A percentile compares a stretch with the other conserved stretches of the same genome.
Conservation (phyloP, 2,329 filamentous ascomycete species). For the Aureobasidium sp. region DNA sequence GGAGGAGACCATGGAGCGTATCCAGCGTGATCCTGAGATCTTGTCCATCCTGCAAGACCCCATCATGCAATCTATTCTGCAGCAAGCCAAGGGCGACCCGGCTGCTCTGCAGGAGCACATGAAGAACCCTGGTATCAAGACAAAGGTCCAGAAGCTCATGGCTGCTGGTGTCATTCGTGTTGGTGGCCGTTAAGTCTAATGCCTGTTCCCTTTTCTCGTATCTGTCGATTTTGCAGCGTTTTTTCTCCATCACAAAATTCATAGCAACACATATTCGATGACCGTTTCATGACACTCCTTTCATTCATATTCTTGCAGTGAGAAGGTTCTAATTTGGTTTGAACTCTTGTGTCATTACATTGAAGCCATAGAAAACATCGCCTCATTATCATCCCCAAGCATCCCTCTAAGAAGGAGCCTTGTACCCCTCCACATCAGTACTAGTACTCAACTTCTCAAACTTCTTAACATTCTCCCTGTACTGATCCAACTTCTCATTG, state of each 20-base stretch:
- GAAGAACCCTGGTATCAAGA: conserved; percentile 76
- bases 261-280: conserved; percentile 8
- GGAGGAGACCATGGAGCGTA: conserved; percentile 85
- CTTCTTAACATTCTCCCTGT: conserved; percentile 39
- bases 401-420: conserved; percentile 12
- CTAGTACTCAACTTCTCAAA: conserved; percentile 44
- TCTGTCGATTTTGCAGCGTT: conserved; percentile 1
- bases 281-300: not conserved
- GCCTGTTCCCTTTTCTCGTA: not conserved
- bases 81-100: conserved; percentile 94
- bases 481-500: conserved; percentile 42
- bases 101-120: conserved; percentile 94
- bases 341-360: not conserved
- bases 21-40: conserved; percentile 76
- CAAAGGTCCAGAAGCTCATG: conserved; percentile 91
- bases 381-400: no score
- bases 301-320: not conserved
- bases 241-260: conserved; percentile 2
- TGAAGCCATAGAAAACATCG: not conserved
- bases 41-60: conserved; percentile 51
- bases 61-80: conserved; percentile 94
- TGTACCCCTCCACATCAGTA: conserved; percentile 37
- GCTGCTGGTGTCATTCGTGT: conserved; percentile 74
- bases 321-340: not conserved
- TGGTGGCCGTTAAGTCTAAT: conserved; percentile 22